Base-by-base conservation (phyloP, 192 early-diverging fungal genomes). In the Pilobolus umbonatus region DNA sequence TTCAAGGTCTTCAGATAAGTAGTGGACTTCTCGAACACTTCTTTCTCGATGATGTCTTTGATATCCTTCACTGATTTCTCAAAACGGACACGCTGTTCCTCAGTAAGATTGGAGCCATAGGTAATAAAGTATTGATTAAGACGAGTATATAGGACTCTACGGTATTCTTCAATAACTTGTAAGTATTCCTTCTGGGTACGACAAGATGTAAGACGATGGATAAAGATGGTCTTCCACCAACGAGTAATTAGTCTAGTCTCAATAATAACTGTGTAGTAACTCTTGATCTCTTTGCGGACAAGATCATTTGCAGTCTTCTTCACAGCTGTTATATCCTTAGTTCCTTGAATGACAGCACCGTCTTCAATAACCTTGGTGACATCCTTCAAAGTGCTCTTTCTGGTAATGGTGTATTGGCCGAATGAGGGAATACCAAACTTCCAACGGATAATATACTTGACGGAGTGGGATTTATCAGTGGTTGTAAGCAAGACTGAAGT, bases 381-480 rank as follows among this genome's bases (percentile, higher is more conserved):
- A 8, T 26, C 29, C 21, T 31, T 30, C 9, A 40, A 21, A 9
- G 48, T 51, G 12, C 34, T 30, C 0, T 17, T 29, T 15, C 11
- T 42, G 0, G 38, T 51, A 17, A 31, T 19, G 7, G 48, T 51
- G 10, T 21, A 26, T 47, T 57, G 56, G 35, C 62, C 62, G 50
- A 64, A 64, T 9, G 57, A 35, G n/a, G 62, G 62, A 11, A 39
- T 22, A 40, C 55, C 36, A 38, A 64, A 64, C 4, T 34, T 57
- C 62, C 62, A 64, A 42, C 29, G 43, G n/a, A n/a, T n/a, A 31
- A 64, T 48, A 21, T 26, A 2, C 8, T 42, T 28, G 8, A 42
- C 40, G 8, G 55, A 12, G 7, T 24, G 19, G 17, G 30, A 38
- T 2, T 9, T 29, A 21, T 44, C n/a, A 7, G 40, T 44, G n/a